phyloP scores from a whole-genome alignment of 225 moss, liverwort and hornwort genomes.

The Anthoceros angustus region DNA sequence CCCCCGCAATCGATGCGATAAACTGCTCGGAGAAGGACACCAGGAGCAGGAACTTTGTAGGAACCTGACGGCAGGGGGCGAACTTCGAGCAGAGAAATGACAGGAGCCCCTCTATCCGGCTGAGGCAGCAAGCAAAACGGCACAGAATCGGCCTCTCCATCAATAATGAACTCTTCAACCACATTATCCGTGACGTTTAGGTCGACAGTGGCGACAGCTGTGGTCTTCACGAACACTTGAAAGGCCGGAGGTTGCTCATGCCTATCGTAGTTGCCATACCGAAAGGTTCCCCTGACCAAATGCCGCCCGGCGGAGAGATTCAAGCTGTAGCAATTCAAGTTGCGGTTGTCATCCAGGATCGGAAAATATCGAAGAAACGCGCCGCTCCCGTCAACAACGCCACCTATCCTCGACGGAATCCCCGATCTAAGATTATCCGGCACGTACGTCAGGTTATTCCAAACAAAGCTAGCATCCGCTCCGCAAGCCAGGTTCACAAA shows the following conservation, averaged over 20 bases:
- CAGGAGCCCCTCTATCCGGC: constrained; percentile 9
- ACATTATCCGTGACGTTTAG: constrained; percentile 10
- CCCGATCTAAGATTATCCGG: background rate
- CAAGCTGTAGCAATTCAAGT: constrained; percentile 10
- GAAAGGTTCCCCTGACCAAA: constrained; percentile 14
- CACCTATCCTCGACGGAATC: background rate
- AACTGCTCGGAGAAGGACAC: background rate
- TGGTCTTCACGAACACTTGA: constrained; percentile 12
- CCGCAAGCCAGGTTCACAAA: background rate
- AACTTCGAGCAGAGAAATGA: constrained; percentile 16
- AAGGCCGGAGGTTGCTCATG: constrained; percentile 12
- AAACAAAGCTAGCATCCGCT: background rate
- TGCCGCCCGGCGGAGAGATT: background rate
- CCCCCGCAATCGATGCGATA: constrained; percentile 14
- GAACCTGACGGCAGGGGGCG: constrained; percentile 12
- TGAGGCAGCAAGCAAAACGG: constrained; percentile 12
- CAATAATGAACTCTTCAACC: constrained; percentile 13
- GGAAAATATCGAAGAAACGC: background rate
- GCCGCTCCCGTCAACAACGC: background rate
- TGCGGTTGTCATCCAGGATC: background rate
- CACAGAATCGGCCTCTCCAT: background rate
- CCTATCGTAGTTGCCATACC: constrained; percentile 15
- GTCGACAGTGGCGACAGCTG: constrained; percentile 10
- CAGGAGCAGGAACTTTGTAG: constrained; percentile 4
- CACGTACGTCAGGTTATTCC: background rate